phyloP scores from a whole-genome alignment of 352 stramenopile species.

The Phytophthora hybrid region DNA sequence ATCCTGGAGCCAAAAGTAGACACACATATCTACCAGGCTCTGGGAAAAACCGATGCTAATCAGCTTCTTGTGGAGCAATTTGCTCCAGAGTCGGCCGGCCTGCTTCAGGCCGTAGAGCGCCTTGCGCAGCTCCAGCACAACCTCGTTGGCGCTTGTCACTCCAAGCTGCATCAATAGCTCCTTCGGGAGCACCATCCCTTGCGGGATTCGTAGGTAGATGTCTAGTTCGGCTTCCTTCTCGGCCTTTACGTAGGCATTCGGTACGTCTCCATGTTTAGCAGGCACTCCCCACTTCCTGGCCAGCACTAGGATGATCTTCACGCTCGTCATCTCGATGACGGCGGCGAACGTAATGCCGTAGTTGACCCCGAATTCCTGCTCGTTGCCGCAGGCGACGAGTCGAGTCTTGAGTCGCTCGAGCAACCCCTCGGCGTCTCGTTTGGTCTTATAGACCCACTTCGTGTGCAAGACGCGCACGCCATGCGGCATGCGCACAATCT shows the following conservation, averaged over 20 bases:
- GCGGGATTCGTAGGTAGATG: slow-evolving; percentile 32
- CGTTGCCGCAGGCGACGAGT: slow-evolving; percentile 31
- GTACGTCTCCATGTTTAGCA: slow-evolving; percentile 33
- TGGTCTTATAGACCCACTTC: slow-evolving; percentile 40
- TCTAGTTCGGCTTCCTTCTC: slow-evolving; percentile 16
- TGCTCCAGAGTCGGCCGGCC: slow-evolving; percentile 35
- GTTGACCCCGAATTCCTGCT: slow-evolving; percentile 24
- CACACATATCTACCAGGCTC: slow-evolving; percentile 33
- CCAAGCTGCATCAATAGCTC: slow-evolving; percentile 12
- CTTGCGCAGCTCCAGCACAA: slow-evolving; percentile 21
- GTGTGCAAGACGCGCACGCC: slow-evolving; percentile 9
- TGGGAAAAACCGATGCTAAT: slow-evolving; percentile 16
- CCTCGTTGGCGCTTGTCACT: slow-evolving; percentile 13
- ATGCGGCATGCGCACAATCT: neutral
- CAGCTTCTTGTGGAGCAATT: slow-evolving; percentile 28
- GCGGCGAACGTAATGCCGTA: slow-evolving; percentile 30
- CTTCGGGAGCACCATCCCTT: slow-evolving; percentile 25
- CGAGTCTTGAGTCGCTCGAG: neutral
- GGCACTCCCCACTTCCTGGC: slow-evolving; percentile 18
- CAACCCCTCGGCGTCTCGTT: slow-evolving; percentile 19
- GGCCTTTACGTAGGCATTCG: slow-evolving; percentile 41
- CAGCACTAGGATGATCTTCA: slow-evolving; percentile 27
- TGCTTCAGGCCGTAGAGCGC: slow-evolving; percentile 44
- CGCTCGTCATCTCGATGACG: slow-evolving; percentile 34
- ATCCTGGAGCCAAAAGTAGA: slow-evolving; percentile 26